phyloP scores from a whole-genome alignment of 2,329 filamentous ascomycete genomes.

The Hypocreales sp. region DNA sequence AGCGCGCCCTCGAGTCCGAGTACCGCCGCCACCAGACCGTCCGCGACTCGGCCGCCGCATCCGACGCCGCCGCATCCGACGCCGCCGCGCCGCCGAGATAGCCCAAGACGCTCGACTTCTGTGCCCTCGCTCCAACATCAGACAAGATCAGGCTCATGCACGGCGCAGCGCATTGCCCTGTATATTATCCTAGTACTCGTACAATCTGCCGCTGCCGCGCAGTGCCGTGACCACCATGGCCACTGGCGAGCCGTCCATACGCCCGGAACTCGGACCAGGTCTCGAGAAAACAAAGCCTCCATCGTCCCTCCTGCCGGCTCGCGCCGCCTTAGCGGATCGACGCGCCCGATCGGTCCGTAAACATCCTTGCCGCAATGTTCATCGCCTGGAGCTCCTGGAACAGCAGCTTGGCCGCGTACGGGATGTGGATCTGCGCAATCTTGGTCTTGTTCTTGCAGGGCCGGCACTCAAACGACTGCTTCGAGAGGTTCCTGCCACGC shows the following conservation, averaged over 20 bases:
- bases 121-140: no score
- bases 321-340: constrained; percentile 52
- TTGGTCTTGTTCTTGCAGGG: constrained; percentile 99
- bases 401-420: constrained; percentile 91
- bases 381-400: constrained; percentile 97
- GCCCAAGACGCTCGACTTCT: no score
- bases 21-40: constrained; percentile 84
- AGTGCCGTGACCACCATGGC: neutral
- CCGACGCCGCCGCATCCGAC: constrained; percentile 9
- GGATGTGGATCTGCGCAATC: constrained; percentile 95
- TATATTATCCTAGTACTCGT: constrained; percentile 7
- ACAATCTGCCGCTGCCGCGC: constrained; percentile 4
- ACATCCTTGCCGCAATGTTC: constrained; percentile 98
- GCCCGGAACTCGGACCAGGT: neutral
- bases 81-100: constrained; percentile 8
- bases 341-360: constrained; percentile 69
- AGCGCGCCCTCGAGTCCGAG: constrained; percentile 69
- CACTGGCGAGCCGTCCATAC: neutral
- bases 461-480: constrained; percentile 90
- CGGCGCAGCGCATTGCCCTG: neutral
- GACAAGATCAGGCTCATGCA: no score
- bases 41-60: constrained; percentile 18
- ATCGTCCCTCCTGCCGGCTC: no score
- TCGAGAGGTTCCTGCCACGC: constrained; percentile 63
- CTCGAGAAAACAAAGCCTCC: neutral